Conservation (phyloP, 2,329 filamentous ascomycete species). For the Hortaea sp. region DNA sequence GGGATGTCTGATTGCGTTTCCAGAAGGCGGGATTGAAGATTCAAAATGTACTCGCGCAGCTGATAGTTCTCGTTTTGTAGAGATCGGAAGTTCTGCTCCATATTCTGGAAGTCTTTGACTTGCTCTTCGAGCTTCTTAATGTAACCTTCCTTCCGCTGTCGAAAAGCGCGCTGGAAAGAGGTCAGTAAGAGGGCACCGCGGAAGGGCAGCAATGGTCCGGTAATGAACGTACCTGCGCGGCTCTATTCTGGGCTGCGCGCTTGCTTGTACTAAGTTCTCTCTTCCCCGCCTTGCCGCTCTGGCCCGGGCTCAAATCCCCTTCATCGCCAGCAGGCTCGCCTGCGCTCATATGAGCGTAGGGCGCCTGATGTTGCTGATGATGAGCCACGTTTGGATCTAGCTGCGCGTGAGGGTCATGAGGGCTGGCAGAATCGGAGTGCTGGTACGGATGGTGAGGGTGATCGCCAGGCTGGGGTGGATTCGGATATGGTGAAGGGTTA, state of each 20-base stretch:
- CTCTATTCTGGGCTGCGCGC: conserved; percentile 90
- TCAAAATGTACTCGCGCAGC: conserved; percentile 84
- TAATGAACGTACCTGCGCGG: conserved; percentile 67
- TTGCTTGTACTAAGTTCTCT: conserved; percentile 91
- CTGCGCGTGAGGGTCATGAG: conserved; percentile 29
- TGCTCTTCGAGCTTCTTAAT: conserved; percentile 97
- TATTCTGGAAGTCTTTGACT: conserved; percentile 66
- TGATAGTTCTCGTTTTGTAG: conserved; percentile 83
- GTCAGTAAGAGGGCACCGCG: no score
- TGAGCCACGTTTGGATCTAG: conserved; percentile 45
- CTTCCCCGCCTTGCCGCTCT: conserved; percentile 66
- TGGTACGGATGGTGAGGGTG: conserved; percentile 28
- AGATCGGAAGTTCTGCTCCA: conserved; percentile 70
- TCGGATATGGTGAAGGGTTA: conserved; percentile 30
- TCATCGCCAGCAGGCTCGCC: conserved; percentile 38
- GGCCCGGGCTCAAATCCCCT: conserved; percentile 29
- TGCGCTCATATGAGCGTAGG: conserved; percentile 35
- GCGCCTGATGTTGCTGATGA: conserved; percentile 17
- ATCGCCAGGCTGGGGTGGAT: conserved; percentile 19
- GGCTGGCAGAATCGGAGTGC: conserved; percentile 31
- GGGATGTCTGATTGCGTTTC: conserved; percentile 78
- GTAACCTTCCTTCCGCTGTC: conserved; percentile 93
- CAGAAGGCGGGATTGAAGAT: conserved; percentile 74
- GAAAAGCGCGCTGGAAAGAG: conserved; percentile 68
- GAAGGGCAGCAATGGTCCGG: no score